Evolutionary conservation across 345 rosid species (phyloP).

Genomic region (Geranium brycei): DNA sequence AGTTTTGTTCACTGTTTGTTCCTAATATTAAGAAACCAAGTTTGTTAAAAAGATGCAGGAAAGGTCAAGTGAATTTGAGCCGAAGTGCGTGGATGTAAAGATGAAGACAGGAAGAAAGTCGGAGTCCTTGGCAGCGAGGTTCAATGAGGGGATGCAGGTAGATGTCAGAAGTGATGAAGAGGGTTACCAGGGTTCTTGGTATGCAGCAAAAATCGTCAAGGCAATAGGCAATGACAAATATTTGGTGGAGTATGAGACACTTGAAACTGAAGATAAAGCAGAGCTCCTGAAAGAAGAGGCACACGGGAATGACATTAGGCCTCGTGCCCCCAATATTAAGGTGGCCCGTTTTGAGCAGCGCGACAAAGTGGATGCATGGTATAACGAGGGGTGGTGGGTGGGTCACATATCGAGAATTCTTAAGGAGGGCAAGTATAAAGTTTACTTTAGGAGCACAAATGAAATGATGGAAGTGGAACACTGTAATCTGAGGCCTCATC

Average conservation of each 20-base stretch:
- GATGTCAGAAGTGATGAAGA: conserved; percentile 28
- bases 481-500: conserved; percentile 34
- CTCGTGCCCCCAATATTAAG: conserved; percentile 22
- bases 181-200: conserved; percentile 28
- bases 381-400: conserved; percentile 44
- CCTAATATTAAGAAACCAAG: no score
- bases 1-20: no score
- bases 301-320: conserved; percentile 23
- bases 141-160: conserved; percentile 19
- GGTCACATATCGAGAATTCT: conserved; percentile 20
- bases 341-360: conserved; percentile 5
- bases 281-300: conserved; percentile 27
- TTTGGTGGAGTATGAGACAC: conserved; percentile 18
- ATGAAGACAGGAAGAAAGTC: not conserved
- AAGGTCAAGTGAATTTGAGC: no score
- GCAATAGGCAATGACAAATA: conserved; percentile 9
- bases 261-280: conserved; percentile 25
- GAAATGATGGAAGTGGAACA: conserved; percentile 34
- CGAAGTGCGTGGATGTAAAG: no score
- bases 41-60: no score
- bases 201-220: conserved; percentile 12
- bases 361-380: conserved; percentile 38
- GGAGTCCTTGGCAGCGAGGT: not conserved
- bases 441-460: conserved; percentile 19
- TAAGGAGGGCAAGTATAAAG: conserved; percentile 15